Evolutionary conservation across 257 asterid species (phyloP).

Genomic region (Fraxinus anomala): DNA sequence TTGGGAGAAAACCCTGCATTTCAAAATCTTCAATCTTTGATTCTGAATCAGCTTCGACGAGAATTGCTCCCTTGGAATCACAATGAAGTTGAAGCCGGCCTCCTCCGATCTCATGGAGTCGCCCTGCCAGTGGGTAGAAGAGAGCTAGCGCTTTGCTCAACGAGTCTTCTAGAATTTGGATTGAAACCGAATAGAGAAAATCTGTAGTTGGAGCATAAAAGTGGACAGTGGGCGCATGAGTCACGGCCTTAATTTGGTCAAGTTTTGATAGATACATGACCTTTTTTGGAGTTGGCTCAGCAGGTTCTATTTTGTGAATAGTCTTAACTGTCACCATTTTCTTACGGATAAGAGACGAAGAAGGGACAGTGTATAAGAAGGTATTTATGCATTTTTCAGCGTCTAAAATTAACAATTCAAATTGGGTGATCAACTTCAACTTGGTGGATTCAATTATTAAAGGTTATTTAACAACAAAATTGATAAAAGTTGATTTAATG

Average conservation of each 20-base stretch:
- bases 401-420: too few relatives aligned
- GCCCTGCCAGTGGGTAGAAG: constrained; percentile 6
- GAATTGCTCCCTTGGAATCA: neutral
- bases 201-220: neutral
- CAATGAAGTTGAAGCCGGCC: constrained; percentile 15
- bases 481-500: too few relatives aligned
- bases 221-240: constrained; percentile 1
- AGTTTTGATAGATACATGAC: neutral
- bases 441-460: too few relatives aligned
- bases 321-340: neutral
- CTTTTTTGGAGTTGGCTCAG: neutral
- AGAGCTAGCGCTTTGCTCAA: neutral
- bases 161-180: neutral
- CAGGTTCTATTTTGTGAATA: neutral
- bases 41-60: constrained; percentile 1
- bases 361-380: too few relatives aligned
- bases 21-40: neutral
- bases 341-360: neutral
- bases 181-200: neutral
- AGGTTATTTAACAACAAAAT: too few relatives aligned
- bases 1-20: neutral
- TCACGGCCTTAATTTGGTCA: constrained; percentile 1
- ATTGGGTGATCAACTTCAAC: too few relatives aligned
- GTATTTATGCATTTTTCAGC: too few relatives aligned
- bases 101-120: constrained; percentile 3